Evolutionary conservation across 805 yeast species (phyloP).

Genomic region (Naumovozyma dairenensis): DNA sequence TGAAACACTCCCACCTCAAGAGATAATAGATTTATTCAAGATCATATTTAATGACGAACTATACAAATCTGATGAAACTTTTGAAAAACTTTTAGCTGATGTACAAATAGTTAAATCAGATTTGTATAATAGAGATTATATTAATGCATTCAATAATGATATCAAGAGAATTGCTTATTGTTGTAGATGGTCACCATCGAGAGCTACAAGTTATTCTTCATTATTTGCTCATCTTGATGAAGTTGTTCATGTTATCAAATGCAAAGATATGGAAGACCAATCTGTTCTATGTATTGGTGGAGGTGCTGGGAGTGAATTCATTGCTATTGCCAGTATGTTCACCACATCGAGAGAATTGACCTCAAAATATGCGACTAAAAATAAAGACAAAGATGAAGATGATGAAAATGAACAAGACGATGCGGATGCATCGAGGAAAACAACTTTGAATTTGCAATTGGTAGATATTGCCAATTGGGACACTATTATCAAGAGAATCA

Average conservation of each 20-base stretch:
- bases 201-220: slow-evolving; percentile 66
- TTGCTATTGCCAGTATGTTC: slow-evolving; percentile 50
- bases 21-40: slow-evolving; percentile 24
- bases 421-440: background rate
- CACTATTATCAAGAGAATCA: slow-evolving; percentile 38
- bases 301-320: slow-evolving; percentile 81
- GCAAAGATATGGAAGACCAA: slow-evolving; percentile 11
- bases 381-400: slow-evolving; percentile 1
- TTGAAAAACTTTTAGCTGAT: slow-evolving; percentile 11
- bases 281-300: slow-evolving; percentile 66
- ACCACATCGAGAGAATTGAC: slow-evolving; percentile 26
- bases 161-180: slow-evolving; percentile 67
- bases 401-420: slow-evolving; percentile 1
- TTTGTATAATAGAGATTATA: slow-evolving; percentile 60
- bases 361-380: slow-evolving; percentile 10
- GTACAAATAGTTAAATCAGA: slow-evolving; percentile 65
- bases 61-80: slow-evolving; percentile 10
- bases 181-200: slow-evolving; percentile 77
- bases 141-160: slow-evolving; percentile 54
- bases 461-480: slow-evolving; percentile 79
- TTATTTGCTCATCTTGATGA: slow-evolving; percentile 43
- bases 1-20: slow-evolving; percentile 23
- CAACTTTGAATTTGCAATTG: slow-evolving; percentile 39
- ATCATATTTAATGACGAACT: slow-evolving; percentile 20
- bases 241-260: slow-evolving; percentile 16